These are phyloP conservation scores for Lachnellula cervina DNA, from an alignment of 2,329 filamentous ascomycete species.

Conservation along the genomic window DNA sequence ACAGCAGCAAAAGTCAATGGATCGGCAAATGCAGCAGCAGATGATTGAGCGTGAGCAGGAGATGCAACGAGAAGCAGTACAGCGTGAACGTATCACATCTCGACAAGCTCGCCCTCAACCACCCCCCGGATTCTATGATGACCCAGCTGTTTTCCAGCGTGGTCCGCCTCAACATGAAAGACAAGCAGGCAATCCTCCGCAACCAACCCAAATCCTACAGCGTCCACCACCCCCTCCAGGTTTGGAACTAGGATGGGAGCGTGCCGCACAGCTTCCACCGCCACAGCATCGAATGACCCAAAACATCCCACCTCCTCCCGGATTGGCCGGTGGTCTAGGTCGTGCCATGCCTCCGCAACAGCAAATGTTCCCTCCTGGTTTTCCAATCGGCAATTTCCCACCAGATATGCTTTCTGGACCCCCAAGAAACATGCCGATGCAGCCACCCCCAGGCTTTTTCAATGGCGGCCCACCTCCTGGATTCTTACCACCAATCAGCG, in stretches of 20 bases:
- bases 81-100: constrained; percentile 27
- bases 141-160: constrained; percentile 25
- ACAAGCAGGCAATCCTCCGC: constrained; percentile 36
- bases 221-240: constrained; percentile 57
- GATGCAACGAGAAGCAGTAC: constrained; percentile 25
- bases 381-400: constrained; percentile 45
- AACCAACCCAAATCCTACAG: constrained; percentile 61
- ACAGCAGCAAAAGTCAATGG: constrained; percentile 16
- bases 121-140: constrained; percentile 31
- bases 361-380: constrained; percentile 59
- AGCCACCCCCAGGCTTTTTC: constrained; percentile 45
- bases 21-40: constrained; percentile 32
- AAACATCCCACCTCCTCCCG: constrained; percentile 58
- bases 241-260: constrained; percentile 47
- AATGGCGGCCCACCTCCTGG: constrained; percentile 43
- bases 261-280: constrained; percentile 32
- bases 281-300: constrained; percentile 38
- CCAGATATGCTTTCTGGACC: constrained; percentile 41
- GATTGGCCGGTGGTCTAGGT: constrained; percentile 41
- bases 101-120: constrained; percentile 34
- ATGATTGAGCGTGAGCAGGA: constrained; percentile 40
- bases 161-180: constrained; percentile 26
- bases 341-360: constrained; percentile 44
- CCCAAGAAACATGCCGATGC: constrained; percentile 40
- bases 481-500: constrained; percentile 52